Base-by-base conservation (phyloP, 495 filamentous ascomycete species). In the Pyrenula massariospora region DNA sequence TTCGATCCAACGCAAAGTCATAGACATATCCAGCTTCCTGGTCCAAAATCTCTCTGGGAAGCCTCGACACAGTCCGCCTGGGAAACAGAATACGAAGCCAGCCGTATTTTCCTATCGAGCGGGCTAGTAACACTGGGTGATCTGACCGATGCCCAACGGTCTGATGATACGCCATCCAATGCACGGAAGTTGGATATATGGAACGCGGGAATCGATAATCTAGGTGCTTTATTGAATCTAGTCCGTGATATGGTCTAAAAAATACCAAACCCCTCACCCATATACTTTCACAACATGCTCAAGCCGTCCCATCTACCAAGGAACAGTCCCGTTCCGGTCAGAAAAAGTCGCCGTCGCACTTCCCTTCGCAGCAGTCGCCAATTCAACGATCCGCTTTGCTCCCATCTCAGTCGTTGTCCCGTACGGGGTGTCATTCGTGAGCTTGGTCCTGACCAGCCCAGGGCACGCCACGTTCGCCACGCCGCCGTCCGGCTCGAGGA, bases 171-270 rank as follows among this genome's bases (percentile, higher is more conserved):
- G 31, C 5, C 15, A 5, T 5, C 31, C 5, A 42, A 42, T 42
- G 15, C 15, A 5, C 31, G 31, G 8, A 42, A 42, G 15, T 15
- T 42, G 31, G 55, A 56, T 15, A 50, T 15, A 19, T 58, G 56
- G 56, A 58, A 55, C 22, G 56, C 56, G 5, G 56, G 56, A 3
- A 49, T 54, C 31, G 56, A 58, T 15, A 54, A 58, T 53, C 12
- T 58, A 12, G 56, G 56, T 36, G 42, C 54, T 20, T 5, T 58
- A 12, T 25, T 58, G 1, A 54, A 54, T 25, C 5, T 58, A 25
- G 24, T 51, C 25, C 11, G 50, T 3, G 24, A 53, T 52, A 55
- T 58, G 56, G 36, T 21, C 15, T 24, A 21, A 2, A 20, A 15
- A 8, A 42, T 8, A 15, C 31, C 8, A 15, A 8, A 42, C 31